Conservation (phyloP, 106 monocot species). For the Posidonia australis region DNA sequence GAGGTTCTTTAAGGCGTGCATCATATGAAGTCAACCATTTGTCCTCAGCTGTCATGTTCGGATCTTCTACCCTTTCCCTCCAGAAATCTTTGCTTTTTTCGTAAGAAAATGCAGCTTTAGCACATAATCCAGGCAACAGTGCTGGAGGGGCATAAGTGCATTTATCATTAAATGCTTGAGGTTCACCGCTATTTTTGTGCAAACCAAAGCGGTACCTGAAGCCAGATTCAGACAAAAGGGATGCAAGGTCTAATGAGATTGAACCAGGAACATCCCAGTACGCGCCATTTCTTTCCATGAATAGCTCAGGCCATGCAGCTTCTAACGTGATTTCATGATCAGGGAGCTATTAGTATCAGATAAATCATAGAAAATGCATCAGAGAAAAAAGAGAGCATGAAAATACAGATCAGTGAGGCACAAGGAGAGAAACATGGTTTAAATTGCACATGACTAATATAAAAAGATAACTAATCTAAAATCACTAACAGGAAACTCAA, state of each 20-base stretch:
- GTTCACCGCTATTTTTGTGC: constrained; percentile 52
- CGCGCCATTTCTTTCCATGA: constrained; percentile 47
- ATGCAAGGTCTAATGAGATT: constrained; percentile 52
- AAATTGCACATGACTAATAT: too few species aligned
- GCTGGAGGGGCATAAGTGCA: constrained; percentile 23
- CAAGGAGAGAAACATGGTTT: too few species aligned
- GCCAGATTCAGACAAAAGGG: constrained; percentile 53
- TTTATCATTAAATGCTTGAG: constrained; percentile 39
- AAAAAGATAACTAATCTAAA: too few species aligned
- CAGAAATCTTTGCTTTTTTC: constrained; percentile 66
- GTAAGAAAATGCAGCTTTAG: constrained; percentile 75
- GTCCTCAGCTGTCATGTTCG: constrained; percentile 14
- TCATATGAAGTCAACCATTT: constrained; percentile 54
- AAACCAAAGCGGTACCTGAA: constrained; percentile 72
- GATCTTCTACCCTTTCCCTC: constrained; percentile 37
- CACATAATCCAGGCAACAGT: constrained; percentile 65
- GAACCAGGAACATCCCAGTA: constrained; percentile 80
- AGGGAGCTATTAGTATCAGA: constrained; percentile 35
- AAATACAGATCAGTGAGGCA: too few species aligned
- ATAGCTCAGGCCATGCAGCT: constrained; percentile 69
- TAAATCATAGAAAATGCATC: background rate
- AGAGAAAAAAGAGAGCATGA: background rate
- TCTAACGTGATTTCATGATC: constrained; percentile 75
- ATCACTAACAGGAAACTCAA: too few species aligned
- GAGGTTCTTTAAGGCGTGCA: constrained; percentile 57